Conservation (phyloP, 768 basidiomycete species). For the Flagelloscypha sp. region DNA sequence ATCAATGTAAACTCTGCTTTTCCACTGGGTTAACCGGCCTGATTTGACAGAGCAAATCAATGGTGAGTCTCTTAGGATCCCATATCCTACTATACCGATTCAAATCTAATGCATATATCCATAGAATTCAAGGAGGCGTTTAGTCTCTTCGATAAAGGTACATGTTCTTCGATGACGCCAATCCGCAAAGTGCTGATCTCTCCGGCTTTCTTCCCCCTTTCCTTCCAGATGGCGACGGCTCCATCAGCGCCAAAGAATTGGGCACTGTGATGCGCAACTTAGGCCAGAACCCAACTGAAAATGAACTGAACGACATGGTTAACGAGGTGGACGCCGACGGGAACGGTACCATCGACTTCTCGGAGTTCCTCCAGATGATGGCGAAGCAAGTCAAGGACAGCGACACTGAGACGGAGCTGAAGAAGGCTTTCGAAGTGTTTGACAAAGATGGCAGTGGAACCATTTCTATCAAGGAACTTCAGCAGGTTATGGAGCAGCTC, state of each 20-base stretch:
- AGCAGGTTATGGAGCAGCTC: too few relatives aligned
- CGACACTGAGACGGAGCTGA: slow-evolving; percentile 36
- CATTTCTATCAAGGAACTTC: too few relatives aligned
- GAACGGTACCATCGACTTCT: slow-evolving; percentile 38
- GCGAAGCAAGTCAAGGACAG: slow-evolving; percentile 31
- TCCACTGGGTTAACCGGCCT: not conserved
- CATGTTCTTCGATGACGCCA: slow-evolving; percentile 19
- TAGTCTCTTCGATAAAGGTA: slow-evolving; percentile 19
- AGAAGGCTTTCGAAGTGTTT: not conserved
- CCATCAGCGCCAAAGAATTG: slow-evolving; percentile 41
- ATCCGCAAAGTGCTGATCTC: too few relatives aligned
- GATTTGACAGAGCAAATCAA: slow-evolving; percentile 2
- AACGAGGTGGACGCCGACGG: slow-evolving; percentile 34
- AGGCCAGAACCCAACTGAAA: slow-evolving; percentile 41
- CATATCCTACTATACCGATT: not conserved
- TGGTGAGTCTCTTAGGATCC: not conserved
- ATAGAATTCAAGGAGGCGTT: slow-evolving; percentile 19
- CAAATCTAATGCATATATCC: not conserved
- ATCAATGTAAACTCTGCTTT: not conserved
- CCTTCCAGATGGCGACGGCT: slow-evolving; percentile 37
- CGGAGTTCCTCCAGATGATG: slow-evolving; percentile 42
- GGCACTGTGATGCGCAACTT: slow-evolving; percentile 42
- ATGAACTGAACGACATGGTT: slow-evolving; percentile 41
- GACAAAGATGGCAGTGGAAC: too few relatives aligned
- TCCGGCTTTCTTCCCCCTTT: not conserved